These are phyloP conservation scores for Lepidium africanum DNA, from an alignment of 345 rosid species.

Conservation along the genomic window DNA sequence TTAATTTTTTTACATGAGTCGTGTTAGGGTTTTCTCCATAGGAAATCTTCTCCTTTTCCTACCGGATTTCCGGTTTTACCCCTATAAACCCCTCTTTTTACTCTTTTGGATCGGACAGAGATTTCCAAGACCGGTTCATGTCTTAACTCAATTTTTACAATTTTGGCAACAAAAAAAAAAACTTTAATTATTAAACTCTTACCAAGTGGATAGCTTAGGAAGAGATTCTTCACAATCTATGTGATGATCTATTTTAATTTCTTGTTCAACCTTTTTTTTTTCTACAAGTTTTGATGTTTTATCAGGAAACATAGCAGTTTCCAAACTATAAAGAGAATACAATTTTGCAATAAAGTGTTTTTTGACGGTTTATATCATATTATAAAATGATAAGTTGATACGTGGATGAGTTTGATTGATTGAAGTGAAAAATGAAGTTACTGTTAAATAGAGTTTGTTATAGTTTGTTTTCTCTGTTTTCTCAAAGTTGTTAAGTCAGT, in stretches of 20 bases:
- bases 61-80: conserved; percentile 10
- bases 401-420: too few relatives aligned
- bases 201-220: too few relatives aligned
- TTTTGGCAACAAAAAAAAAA: not conserved
- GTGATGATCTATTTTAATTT: not conserved
- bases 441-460: too few relatives aligned
- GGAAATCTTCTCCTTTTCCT: not conserved
- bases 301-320: not conserved
- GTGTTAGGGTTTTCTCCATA: conserved; percentile 27
- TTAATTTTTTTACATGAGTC: not conserved
- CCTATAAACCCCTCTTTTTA: not conserved
- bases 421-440: too few relatives aligned
- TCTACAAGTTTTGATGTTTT: not conserved
- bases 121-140: not conserved
- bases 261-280: not conserved
- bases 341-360: not conserved
- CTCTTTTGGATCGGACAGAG: conserved; percentile 12
- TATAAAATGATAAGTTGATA: too few relatives aligned
- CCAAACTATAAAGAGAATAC: not conserved
- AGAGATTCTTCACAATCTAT: not conserved
- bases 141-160: not conserved
- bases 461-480: too few relatives aligned
- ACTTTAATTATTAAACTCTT: too few relatives aligned
- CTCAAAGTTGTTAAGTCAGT: too few relatives aligned
- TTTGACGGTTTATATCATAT: too few relatives aligned